Percentiles rank a stretch among this genome's conserved stretches.
These are phyloP conservation scores for Aspergillus fijiensis DNA, from an alignment of 2,329 filamentous ascomycete genomes.

Conservation along the genomic window DNA sequence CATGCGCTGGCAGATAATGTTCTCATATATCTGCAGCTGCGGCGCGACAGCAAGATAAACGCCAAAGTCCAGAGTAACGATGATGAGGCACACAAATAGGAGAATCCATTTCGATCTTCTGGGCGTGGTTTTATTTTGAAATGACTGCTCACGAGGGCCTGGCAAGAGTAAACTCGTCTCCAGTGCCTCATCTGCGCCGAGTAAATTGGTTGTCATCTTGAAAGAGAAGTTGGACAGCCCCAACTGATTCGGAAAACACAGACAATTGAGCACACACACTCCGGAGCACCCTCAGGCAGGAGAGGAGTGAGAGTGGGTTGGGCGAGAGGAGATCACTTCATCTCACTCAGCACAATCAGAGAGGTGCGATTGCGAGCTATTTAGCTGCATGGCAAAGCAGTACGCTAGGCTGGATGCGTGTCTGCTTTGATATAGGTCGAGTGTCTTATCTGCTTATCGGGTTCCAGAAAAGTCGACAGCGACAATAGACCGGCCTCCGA, in stretches of 20 bases:
- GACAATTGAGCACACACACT: background rate
- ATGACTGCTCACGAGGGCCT: background rate
- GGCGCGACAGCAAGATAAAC: conserved; percentile 14
- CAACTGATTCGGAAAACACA: no score
- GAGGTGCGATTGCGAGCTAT: background rate
- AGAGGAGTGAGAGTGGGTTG: background rate
- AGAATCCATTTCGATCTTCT: conserved; percentile 6
- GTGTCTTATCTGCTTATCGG: background rate
- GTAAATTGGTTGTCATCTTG: background rate
- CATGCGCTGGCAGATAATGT: conserved; percentile 15
- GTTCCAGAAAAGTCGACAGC: background rate
- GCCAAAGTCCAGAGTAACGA: conserved; percentile 14
- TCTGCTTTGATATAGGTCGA: background rate
- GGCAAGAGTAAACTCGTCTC: conserved; percentile 2
- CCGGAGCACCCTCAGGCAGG: background rate
- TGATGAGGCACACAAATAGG: conserved; percentile 6
- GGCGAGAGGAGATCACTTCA: background rate
- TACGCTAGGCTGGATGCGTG: background rate
- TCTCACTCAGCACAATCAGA: background rate
- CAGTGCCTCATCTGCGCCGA: background rate
- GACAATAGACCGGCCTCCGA: background rate
- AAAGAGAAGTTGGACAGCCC: background rate
- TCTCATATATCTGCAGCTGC: conserved; percentile 14
- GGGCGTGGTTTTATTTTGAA: background rate
- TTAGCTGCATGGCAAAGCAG: background rate